phyloP scores from a whole-genome alignment of 495 filamentous ascomycete genomes.

The Endocarpon pusillum region DNA sequence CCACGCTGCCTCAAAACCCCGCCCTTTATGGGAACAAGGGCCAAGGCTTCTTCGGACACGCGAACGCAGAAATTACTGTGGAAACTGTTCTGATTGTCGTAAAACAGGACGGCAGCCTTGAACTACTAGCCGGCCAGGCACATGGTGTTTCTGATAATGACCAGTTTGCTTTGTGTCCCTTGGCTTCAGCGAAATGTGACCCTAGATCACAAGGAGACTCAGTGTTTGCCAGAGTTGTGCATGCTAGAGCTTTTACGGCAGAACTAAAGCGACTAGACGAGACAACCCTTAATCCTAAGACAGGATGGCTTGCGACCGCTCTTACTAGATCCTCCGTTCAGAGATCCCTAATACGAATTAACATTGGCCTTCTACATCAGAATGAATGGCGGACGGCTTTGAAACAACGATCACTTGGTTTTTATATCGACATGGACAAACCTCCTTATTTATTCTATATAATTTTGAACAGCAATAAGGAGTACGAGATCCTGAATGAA shows the following conservation, averaged over 20 bases:
- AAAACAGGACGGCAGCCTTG: not conserved
- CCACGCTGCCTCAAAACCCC: slow-evolving; percentile 5
- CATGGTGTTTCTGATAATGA: slow-evolving; percentile 1
- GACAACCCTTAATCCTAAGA: not conserved
- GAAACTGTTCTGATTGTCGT: not conserved
- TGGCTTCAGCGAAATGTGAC: not conserved
- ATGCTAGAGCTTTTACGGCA: slow-evolving; percentile 1
- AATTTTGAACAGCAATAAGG: not conserved
- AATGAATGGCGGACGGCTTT: too few relatives aligned
- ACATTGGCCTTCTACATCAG: too few relatives aligned
- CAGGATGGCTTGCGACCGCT: slow-evolving; percentile 2
- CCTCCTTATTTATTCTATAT: not conserved
- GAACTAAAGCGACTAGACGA: too few relatives aligned
- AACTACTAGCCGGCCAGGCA: slow-evolving; percentile 1
- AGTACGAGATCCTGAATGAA: slow-evolving; percentile 2
- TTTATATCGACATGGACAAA: slow-evolving; percentile 1
- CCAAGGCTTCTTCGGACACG: slow-evolving; percentile 5
- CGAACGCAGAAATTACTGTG: too few relatives aligned
- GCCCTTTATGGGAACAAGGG: slow-evolving; percentile 7
- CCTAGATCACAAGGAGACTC: too few relatives aligned
- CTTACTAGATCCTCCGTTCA: slow-evolving; percentile 1
- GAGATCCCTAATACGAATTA: not conserved
- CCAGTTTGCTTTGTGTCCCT: slow-evolving; percentile 2
- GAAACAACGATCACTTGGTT: too few relatives aligned
- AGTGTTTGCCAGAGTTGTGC: slow-evolving; percentile 1